A percentile compares a stretch with the other conserved stretches of the same genome.
phyloP scores from a whole-genome alignment of 2,329 filamentous ascomycete genomes.

The Fusarium duplospermum region DNA sequence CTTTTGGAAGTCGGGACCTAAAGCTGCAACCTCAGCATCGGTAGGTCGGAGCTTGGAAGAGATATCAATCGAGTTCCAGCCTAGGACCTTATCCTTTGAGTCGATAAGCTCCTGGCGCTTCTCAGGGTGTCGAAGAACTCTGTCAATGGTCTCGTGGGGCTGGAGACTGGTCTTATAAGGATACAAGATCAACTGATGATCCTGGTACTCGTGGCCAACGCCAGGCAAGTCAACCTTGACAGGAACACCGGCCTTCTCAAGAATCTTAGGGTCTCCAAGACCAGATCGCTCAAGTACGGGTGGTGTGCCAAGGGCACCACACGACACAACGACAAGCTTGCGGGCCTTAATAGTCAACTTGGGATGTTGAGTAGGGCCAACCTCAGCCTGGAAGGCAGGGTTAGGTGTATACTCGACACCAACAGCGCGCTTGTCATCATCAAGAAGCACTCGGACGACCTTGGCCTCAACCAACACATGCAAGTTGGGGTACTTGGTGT shows the following conservation, averaged over 20 bases:
- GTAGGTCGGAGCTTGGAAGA: slow-evolving; percentile 67
- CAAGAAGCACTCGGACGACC: slow-evolving; percentile 66
- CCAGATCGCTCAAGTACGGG: slow-evolving; percentile 72
- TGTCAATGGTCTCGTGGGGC: slow-evolving; percentile 58
- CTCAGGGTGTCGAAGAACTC: slow-evolving; percentile 60
- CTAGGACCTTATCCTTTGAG: slow-evolving; percentile 62
- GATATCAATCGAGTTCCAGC: slow-evolving; percentile 69
- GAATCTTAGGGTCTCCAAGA: slow-evolving; percentile 63
- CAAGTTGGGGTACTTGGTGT: slow-evolving; percentile 63
- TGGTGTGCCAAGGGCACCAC: slow-evolving; percentile 65
- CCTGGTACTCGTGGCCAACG: slow-evolving; percentile 66
- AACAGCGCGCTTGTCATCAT: slow-evolving; percentile 62
- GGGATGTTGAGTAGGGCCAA: slow-evolving; percentile 14
- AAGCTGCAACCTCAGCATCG: slow-evolving; percentile 61
- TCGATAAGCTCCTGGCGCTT: slow-evolving; percentile 59
- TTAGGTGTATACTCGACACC: slow-evolving; percentile 70
- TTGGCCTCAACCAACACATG: slow-evolving; percentile 68
- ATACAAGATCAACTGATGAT: slow-evolving; percentile 66
- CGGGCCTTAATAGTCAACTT: slow-evolving; percentile 41
- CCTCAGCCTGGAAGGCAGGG: slow-evolving; percentile 36
- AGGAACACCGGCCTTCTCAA: slow-evolving; percentile 60
- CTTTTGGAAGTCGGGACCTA: slow-evolving; percentile 64
- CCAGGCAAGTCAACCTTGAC: slow-evolving; percentile 60
- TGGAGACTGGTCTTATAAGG: slow-evolving; percentile 56
- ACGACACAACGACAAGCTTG: slow-evolving; percentile 50